These are phyloP conservation scores for Collybia mongolica DNA, from an alignment of 768 basidiomycete species.

Conservation along the genomic window DNA sequence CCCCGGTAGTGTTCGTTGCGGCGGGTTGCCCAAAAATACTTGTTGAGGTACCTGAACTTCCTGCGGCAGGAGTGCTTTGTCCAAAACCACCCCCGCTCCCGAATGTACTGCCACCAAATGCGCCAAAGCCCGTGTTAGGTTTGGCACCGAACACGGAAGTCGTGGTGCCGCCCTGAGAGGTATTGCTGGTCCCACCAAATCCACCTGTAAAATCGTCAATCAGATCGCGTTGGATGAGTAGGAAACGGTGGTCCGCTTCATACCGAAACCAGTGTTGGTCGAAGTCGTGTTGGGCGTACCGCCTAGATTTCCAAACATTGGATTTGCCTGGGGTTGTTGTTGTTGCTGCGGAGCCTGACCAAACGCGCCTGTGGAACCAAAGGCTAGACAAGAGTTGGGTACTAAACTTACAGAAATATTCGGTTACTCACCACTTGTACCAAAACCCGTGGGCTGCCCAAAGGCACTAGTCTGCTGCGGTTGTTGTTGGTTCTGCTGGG, in stretches of 20 bases:
- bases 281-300: constrained; percentile 30
- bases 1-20: constrained; percentile 38
- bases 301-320: constrained; percentile 74
- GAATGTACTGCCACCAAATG: constrained; percentile 58
- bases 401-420: constrained; percentile 16
- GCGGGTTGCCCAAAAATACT: constrained; percentile 59
- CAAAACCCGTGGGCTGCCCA: constrained; percentile 70
- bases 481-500: constrained; percentile 62
- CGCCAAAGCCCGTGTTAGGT: constrained; percentile 73
- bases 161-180: constrained; percentile 31
- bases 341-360: constrained; percentile 60
- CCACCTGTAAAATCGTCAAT: constrained; percentile 32
- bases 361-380: constrained; percentile 58
- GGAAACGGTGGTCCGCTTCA: constrained; percentile 10
- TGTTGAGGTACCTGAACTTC: constrained; percentile 36
- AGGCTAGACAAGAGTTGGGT: constrained; percentile 35
- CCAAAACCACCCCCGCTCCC: constrained; percentile 52
- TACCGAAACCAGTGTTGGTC: constrained; percentile 41
- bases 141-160: constrained; percentile 65
- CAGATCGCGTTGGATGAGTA: constrained; percentile 15
- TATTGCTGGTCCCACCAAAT: constrained; percentile 37
- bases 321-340: constrained; percentile 65
- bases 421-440: constrained; percentile 46
- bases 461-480: constrained; percentile 60
- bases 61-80: constrained; percentile 29